Percentiles rank a stretch among this genome's conserved stretches.
phyloP scores from a whole-genome alignment of 371 early-diverging fungal species.

The Lichtheimia hyalospora region DNA sequence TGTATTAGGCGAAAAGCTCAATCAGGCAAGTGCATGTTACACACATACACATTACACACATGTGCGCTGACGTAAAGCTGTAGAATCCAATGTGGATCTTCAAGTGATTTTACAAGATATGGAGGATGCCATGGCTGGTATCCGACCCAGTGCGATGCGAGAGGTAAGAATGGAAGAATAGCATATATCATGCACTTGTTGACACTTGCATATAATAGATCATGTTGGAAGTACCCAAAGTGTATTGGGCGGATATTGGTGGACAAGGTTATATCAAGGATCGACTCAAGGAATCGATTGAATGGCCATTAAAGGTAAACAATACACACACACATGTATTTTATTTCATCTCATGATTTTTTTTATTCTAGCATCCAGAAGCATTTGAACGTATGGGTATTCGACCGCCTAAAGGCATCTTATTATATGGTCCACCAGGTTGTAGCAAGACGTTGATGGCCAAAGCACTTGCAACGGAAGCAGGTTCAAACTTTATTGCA shows the following conservation, averaged over 20 bases:
- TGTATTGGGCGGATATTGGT: slow-evolving; percentile 97
- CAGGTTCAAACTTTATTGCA: slow-evolving; percentile 96
- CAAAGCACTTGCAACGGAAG: slow-evolving; percentile 96
- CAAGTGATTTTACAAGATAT: slow-evolving; percentile 46
- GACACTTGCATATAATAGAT: slow-evolving; percentile 41
- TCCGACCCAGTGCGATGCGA: slow-evolving; percentile 96
- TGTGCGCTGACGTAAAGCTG: no score
- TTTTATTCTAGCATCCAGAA: slow-evolving; percentile 77
- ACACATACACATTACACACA: no score
- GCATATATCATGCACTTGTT: not conserved
- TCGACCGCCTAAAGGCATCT: slow-evolving; percentile 93
- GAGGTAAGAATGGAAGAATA: slow-evolving; percentile 57
- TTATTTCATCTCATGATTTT: not conserved
- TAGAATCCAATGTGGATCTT: slow-evolving; percentile 12
- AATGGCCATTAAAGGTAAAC: slow-evolving; percentile 95
- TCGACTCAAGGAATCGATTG: slow-evolving; percentile 95
- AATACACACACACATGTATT: not conserved
- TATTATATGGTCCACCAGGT: slow-evolving; percentile 98
- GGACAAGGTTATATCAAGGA: slow-evolving; percentile 95
- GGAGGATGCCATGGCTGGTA: slow-evolving; percentile 57
- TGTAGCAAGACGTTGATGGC: slow-evolving; percentile 98
- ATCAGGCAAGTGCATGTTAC: not conserved
- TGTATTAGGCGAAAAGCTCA: slow-evolving; percentile 68
- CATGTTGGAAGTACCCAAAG: slow-evolving; percentile 91
- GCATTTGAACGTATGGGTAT: slow-evolving; percentile 87